Conservation (phyloP, 768 basidiomycete species). For the Mycena floridula region DNA sequence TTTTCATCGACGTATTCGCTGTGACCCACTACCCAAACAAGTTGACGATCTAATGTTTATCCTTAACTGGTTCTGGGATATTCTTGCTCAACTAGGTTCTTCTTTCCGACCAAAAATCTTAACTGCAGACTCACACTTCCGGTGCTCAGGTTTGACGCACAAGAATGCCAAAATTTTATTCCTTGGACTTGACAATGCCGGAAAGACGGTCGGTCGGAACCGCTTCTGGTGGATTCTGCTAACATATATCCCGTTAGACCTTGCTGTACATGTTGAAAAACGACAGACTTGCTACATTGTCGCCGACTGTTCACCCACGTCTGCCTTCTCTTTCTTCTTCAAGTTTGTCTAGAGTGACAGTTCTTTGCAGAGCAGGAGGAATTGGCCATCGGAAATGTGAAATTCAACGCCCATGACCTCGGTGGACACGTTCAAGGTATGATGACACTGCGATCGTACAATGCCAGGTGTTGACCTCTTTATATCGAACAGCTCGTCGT, state of each 20-base stretch:
- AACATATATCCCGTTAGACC: conserved; percentile 49
- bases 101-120: neutral
- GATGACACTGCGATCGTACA: conserved; percentile 9
- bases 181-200: conserved; percentile 97
- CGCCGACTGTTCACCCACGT: conserved; percentile 99
- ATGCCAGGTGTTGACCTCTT: neutral
- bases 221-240: neutral
- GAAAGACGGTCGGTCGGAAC: conserved; percentile 91
- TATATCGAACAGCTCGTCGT: conserved; percentile 65
- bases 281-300: conserved; percentile 92
- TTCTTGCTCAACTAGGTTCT: conserved; percentile 86
- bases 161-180: conserved; percentile 99
- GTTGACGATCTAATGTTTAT: conserved; percentile 59
- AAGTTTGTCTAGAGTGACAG: conserved; percentile 3
- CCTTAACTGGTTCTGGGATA: conserved; percentile 94
- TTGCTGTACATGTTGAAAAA: conserved; percentile 99
- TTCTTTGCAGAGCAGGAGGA: conserved; percentile 83
- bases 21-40: neutral
- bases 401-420: conserved; percentile 97
- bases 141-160: conserved; percentile 68
- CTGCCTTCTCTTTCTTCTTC: conserved; percentile 18
- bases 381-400: conserved; percentile 96
- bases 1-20: too few species aligned
- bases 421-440: conserved; percentile 96
- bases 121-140: neutral